These are phyloP conservation scores for Hypoxylon sp. DNA, from an alignment of 2,329 filamentous ascomycete species.

Conservation along the genomic window DNA sequence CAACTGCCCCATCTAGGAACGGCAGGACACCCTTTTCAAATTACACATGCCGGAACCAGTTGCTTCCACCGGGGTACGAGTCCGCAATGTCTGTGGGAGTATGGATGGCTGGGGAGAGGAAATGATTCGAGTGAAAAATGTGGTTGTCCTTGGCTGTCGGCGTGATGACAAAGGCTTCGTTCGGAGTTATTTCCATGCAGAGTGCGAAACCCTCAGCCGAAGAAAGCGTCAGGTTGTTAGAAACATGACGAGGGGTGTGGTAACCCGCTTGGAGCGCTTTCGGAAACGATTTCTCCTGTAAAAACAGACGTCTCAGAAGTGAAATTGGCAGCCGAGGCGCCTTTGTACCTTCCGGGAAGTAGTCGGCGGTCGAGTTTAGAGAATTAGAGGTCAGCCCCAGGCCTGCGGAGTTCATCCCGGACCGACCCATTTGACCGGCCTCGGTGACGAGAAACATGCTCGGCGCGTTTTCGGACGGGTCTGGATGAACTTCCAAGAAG, in stretches of 20 bases:
- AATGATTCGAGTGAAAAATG: conserved; percentile 13
- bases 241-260: conserved; percentile 6
- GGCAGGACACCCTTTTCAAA: conserved; percentile 9
- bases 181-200: conserved; percentile 12
- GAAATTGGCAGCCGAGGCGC: conserved; percentile 4
- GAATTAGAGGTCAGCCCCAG: conserved; percentile 12
- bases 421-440: conserved; percentile 14
- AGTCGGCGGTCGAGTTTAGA: conserved; percentile 11
- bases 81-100: conserved; percentile 6
- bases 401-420: conserved; percentile 18
- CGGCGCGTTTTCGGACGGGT: conserved; percentile 9
- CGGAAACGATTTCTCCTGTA: conserved; percentile 12
- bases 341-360: conserved; percentile 4
- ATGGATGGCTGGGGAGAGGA: conserved; percentile 5
- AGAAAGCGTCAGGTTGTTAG: conserved; percentile 11
- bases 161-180: conserved; percentile 4
- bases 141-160: conserved; percentile 4
- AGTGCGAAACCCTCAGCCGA: conserved; percentile 12
- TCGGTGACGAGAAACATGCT: conserved; percentile 17
- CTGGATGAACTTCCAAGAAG: conserved; percentile 8
- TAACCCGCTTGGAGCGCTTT: conserved; percentile 6
- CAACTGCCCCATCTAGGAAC: conserved; percentile 1
- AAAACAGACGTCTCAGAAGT: conserved; percentile 2
- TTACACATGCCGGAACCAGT: conserved; percentile 8
- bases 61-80: conserved; percentile 12